phyloP scores from a whole-genome alignment of 371 early-diverging fungal genomes.

The Polyrhizophydium stewartii region DNA sequence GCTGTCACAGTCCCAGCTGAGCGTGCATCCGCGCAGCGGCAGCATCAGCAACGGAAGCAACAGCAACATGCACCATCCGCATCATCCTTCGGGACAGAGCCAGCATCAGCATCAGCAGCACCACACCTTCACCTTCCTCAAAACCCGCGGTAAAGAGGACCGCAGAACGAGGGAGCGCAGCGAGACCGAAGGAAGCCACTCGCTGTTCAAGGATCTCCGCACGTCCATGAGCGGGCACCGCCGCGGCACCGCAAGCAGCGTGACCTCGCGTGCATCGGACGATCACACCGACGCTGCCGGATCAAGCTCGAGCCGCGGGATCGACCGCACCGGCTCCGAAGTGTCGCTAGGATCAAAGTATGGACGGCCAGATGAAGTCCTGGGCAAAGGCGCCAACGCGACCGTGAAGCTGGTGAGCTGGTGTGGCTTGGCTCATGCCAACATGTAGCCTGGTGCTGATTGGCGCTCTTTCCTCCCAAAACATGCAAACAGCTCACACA shows the following conservation, averaged over 20 bases:
- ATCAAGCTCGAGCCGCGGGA: neutral
- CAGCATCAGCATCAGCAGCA: too few species aligned
- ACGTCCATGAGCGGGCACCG: neutral
- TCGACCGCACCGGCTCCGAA: conserved; percentile 8
- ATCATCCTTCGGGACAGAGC: too few species aligned
- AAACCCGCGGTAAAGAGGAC: neutral
- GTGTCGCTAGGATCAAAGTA: conserved; percentile 33
- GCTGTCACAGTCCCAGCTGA: too few species aligned
- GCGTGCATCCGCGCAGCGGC: too few species aligned
- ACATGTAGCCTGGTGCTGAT: too few species aligned
- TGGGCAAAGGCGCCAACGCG: conserved; percentile 93
- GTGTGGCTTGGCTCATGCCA: too few species aligned
- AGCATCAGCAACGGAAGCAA: too few species aligned
- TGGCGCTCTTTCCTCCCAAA: too few species aligned
- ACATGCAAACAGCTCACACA: too few species aligned
- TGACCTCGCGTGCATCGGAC: neutral
- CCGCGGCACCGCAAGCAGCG: neutral
- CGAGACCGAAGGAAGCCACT: conserved; percentile 3
- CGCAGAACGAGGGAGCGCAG: conserved; percentile 2
- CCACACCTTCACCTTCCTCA: neutral
- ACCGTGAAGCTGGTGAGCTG: conserved; percentile 70
- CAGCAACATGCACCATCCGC: too few species aligned
- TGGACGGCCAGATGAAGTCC: conserved; percentile 33
- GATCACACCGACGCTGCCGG: neutral
- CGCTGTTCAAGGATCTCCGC: neutral